phyloP scores from a whole-genome alignment of 192 early-diverging fungal genomes.

The Entomortierella chlamydospora region DNA sequence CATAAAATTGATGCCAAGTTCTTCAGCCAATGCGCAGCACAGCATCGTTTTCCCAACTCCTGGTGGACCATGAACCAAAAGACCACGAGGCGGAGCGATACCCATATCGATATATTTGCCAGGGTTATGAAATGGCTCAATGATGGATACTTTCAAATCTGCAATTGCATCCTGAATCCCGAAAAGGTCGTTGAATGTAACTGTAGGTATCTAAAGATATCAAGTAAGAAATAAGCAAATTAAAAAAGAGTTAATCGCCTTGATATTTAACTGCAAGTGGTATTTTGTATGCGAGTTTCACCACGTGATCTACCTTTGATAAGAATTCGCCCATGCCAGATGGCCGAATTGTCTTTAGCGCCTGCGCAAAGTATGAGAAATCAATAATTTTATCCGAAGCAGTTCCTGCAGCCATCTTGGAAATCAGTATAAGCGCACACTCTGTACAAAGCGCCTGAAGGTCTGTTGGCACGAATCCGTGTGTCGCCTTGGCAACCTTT shows the following conservation, averaged over 20 bases:
- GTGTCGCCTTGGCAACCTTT: conserved; percentile 63
- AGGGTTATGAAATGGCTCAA: conserved; percentile 67
- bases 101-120: conserved; percentile 66
- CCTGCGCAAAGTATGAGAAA: conserved; percentile 55
- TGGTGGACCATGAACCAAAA: conserved; percentile 88
- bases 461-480: conserved; percentile 88
- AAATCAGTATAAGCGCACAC: conserved; percentile 60
- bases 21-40: conserved; percentile 83
- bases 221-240: too few relatives aligned
- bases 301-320: conserved; percentile 48
- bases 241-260: too few relatives aligned
- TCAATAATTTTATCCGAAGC: conserved; percentile 23
- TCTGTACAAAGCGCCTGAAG: conserved; percentile 74
- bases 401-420: conserved; percentile 44
- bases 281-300: not conserved
- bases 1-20: conserved; percentile 85
- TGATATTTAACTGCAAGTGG: too few relatives aligned
- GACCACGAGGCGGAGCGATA: conserved; percentile 79
- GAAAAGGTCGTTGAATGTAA: conserved; percentile 79
- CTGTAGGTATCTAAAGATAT: conserved; percentile 62
- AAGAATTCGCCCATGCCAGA: conserved; percentile 67
- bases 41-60: conserved; percentile 94
- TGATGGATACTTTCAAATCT: conserved; percentile 68
- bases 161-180: conserved; percentile 78
- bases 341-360: conserved; percentile 61